phyloP scores from a whole-genome alignment of 192 early-diverging fungal species.

The Funneliformis mosseae region DNA sequence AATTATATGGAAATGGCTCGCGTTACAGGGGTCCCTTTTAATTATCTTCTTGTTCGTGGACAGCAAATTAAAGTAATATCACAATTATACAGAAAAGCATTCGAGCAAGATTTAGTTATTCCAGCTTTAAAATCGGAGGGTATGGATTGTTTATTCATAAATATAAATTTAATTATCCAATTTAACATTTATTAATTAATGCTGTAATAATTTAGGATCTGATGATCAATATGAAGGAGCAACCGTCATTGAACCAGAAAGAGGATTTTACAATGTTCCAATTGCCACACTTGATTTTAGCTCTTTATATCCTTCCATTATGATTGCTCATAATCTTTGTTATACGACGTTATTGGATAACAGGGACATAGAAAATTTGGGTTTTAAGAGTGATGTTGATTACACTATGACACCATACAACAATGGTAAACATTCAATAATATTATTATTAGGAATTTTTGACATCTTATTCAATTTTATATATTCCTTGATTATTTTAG shows the following conservation, averaged over 20 bases:
- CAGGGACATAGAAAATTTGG: slow-evolving; percentile 59
- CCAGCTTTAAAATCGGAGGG: slow-evolving; percentile 84
- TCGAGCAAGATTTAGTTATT: slow-evolving; percentile 82
- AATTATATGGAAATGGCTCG: slow-evolving; percentile 99
- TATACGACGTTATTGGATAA: slow-evolving; percentile 84
- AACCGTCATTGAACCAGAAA: slow-evolving; percentile 92
- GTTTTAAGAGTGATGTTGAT: slow-evolving; percentile 76
- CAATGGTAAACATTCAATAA: slow-evolving; percentile 49
- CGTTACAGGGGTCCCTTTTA: slow-evolving; percentile 96
- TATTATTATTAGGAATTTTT: not conserved
- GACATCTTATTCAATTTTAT: not conserved
- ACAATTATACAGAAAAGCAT: slow-evolving; percentile 89
- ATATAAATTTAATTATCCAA: not conserved
- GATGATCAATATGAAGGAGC: slow-evolving; percentile 96
- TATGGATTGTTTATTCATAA: slow-evolving; percentile 9
- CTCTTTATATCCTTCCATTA: slow-evolving; percentile 97
- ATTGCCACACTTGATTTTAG: slow-evolving; percentile 99
- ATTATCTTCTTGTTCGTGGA: slow-evolving; percentile 88
- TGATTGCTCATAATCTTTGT: slow-evolving; percentile 99
- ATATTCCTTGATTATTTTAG: slow-evolving; percentile 39
- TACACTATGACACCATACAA: slow-evolving; percentile 89
- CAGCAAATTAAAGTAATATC: slow-evolving; percentile 99
- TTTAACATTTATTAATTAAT: not conserved
- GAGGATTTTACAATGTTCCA: slow-evolving; percentile 92
- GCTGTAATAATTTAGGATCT: slow-evolving; percentile 44